Evolutionary conservation across 2,329 filamentous ascomycete species (phyloP).

Genomic region (Lojkania enalia): DNA sequence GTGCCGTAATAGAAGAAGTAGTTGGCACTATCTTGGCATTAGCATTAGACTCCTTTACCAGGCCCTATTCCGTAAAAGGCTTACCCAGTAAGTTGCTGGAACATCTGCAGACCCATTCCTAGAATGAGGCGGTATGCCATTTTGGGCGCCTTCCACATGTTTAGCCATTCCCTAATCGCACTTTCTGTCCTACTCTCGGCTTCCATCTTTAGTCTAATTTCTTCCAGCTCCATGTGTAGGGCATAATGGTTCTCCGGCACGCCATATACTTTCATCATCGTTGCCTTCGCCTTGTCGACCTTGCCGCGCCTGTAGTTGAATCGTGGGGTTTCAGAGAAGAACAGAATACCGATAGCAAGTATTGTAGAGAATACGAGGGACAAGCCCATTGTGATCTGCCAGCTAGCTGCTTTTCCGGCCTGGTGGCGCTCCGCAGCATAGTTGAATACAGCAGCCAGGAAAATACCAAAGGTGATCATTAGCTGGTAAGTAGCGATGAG

Average conservation of each 20-base stretch:
- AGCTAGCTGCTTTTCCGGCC: conserved; percentile 54
- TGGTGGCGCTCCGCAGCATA: conserved; percentile 59
- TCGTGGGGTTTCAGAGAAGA: conserved; percentile 60
- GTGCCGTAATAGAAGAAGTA: conserved; percentile 64
- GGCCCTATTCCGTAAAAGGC: neutral
- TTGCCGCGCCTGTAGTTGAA: conserved; percentile 59
- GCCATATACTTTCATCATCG: conserved; percentile 58
- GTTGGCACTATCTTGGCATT: conserved; percentile 57
- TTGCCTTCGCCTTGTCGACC: conserved; percentile 53
- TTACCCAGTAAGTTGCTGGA: conserved; percentile 66
- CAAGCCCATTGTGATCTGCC: conserved; percentile 65
- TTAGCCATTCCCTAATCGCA: conserved; percentile 57
- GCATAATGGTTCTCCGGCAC: conserved; percentile 57
- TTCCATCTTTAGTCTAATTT: conserved; percentile 59
- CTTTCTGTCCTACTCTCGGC: conserved; percentile 45
- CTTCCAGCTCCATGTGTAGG: conserved; percentile 55
- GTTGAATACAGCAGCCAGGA: conserved; percentile 54
- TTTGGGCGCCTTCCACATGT: conserved; percentile 65
- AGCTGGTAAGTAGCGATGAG: conserved; percentile 67
- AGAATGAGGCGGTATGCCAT: conserved; percentile 66
- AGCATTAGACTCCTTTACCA: neutral
- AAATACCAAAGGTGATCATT: conserved; percentile 70
- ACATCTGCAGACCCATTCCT: conserved; percentile 64
- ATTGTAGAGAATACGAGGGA: conserved; percentile 58
- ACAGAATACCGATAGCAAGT: conserved; percentile 56